A percentile compares a stretch with the other conserved stretches of the same genome.
These are phyloP conservation scores for Ophiostoma triangulosporum DNA, from an alignment of 2,329 filamentous ascomycete species.

Conservation along the genomic window DNA sequence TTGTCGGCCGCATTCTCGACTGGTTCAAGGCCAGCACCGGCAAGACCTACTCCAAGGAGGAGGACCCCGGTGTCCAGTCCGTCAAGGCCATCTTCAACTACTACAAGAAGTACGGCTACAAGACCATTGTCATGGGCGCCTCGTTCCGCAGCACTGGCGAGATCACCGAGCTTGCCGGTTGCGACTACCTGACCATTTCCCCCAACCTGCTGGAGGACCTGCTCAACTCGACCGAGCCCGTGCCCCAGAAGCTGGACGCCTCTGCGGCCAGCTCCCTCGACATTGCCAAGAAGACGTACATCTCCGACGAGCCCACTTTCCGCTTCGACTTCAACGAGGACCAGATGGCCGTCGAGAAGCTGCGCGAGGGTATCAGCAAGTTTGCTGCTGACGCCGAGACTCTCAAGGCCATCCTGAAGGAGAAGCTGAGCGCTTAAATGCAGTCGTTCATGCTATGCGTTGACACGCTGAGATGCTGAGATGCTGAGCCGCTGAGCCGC, in stretches of 20 bases:
- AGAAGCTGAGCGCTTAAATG: slow-evolving; percentile 51
- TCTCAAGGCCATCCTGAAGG: slow-evolving; percentile 80
- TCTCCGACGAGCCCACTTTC: slow-evolving; percentile 80
- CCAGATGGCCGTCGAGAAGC: slow-evolving; percentile 98
- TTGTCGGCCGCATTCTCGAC: slow-evolving; percentile 97
- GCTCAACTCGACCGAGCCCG: slow-evolving; percentile 63
- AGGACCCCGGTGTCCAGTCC: slow-evolving; percentile 92
- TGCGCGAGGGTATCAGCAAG: slow-evolving; percentile 98
- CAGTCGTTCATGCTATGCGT: neutral
- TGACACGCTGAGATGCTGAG: too few relatives aligned
- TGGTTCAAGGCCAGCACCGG: slow-evolving; percentile 97
- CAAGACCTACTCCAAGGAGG: slow-evolving; percentile 79
- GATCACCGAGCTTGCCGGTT: slow-evolving; percentile 95
- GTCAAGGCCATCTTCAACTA: slow-evolving; percentile 97
- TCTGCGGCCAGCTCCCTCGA: slow-evolving; percentile 50
- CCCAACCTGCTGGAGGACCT: slow-evolving; percentile 91
- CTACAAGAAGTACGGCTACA: slow-evolving; percentile 99
- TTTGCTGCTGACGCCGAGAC: slow-evolving; percentile 93
- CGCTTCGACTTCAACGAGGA: slow-evolving; percentile 99
- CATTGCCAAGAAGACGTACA: slow-evolving; percentile 81
- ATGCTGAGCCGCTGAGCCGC: neutral
- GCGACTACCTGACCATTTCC: slow-evolving; percentile 97
- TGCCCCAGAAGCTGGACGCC: slow-evolving; percentile 88
- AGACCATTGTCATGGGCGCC: slow-evolving; percentile 98
- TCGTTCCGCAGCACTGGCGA: slow-evolving; percentile 94